Evolutionary conservation across 805 yeast genomes (phyloP).

Genomic region (Starmerella floris): DNA sequence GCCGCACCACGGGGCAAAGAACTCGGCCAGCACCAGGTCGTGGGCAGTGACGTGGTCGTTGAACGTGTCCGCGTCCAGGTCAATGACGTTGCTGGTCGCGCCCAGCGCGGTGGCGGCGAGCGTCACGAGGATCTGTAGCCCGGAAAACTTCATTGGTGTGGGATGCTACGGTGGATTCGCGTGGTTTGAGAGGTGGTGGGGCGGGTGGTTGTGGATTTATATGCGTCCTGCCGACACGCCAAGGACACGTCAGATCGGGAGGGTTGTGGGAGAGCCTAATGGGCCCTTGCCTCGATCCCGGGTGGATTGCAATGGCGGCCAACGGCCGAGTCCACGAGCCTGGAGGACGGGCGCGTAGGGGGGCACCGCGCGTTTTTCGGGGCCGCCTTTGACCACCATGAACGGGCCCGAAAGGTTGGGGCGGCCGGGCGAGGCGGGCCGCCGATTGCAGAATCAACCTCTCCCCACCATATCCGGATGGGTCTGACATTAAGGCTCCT

Average conservation of each 20-base stretch:
- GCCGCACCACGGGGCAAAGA: conserved; percentile 98
- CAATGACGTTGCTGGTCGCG: conserved; percentile 78
- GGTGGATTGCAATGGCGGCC: neutral
- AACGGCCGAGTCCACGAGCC: neutral
- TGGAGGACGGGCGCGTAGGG: too few relatives aligned
- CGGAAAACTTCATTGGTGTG: conserved; percentile 30
- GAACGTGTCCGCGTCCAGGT: conserved; percentile 55
- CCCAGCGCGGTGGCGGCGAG: conserved; percentile 35
- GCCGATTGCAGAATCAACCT: neutral
- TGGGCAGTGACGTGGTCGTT: conserved; percentile 51
- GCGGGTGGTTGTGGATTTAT: neutral
- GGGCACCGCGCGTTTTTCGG: too few relatives aligned
- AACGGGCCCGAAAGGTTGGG: neutral
- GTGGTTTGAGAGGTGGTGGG: neutral
- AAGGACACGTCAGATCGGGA: neutral
- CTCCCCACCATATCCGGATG: too few relatives aligned
- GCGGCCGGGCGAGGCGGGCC: neutral
- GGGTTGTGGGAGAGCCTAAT: neutral
- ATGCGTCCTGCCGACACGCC: neutral
- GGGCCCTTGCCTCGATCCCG: neutral
- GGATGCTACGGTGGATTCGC: neutral
- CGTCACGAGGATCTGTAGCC: conserved; percentile 28
- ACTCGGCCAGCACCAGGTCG: conserved; percentile 71
- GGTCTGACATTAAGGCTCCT: too few relatives aligned
- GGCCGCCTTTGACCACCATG: neutral